Conservation (phyloP, 805 yeast species). For the Ogataea sp. region DNA sequence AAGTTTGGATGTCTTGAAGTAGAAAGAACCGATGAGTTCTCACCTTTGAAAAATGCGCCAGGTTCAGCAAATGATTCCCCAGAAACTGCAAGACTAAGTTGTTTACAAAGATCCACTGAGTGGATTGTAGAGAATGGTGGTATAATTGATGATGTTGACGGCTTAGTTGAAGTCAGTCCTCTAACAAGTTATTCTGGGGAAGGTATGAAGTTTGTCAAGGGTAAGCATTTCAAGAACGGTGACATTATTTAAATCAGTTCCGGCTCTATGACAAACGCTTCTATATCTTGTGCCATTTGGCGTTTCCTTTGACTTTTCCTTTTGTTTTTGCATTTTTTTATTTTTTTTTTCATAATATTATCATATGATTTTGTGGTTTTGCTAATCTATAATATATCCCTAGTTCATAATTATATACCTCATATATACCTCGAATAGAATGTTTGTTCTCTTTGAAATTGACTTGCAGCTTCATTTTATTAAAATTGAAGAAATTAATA, state of each 20-base stretch:
- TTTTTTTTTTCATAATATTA: neutral
- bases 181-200: conserved; percentile 70
- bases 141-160: conserved; percentile 31
- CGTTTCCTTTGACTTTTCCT: too few relatives aligned
- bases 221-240: conserved; percentile 25
- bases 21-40: conserved; percentile 74
- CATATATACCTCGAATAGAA: too few relatives aligned
- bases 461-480: too few relatives aligned
- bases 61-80: conserved; percentile 83
- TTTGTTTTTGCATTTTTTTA: neutral
- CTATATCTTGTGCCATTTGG: too few relatives aligned
- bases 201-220: conserved; percentile 50
- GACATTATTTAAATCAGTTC: conserved; percentile 8
- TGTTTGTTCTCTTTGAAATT: too few relatives aligned
- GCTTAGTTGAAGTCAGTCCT: conserved; percentile 70
- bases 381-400: too few relatives aligned
- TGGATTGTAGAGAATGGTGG: conserved; percentile 80
- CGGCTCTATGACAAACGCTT: too few relatives aligned
- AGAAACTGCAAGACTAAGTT: conserved; percentile 63
- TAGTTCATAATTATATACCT: too few relatives aligned
- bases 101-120: conserved; percentile 55
- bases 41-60: conserved; percentile 88
- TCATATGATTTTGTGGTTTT: too few relatives aligned
- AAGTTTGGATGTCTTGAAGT: conserved; percentile 92
- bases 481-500: too few relatives aligned